Evolutionary conservation across 805 yeast genomes (phyloP).

Genomic region (Citeromyces matritensis): DNA sequence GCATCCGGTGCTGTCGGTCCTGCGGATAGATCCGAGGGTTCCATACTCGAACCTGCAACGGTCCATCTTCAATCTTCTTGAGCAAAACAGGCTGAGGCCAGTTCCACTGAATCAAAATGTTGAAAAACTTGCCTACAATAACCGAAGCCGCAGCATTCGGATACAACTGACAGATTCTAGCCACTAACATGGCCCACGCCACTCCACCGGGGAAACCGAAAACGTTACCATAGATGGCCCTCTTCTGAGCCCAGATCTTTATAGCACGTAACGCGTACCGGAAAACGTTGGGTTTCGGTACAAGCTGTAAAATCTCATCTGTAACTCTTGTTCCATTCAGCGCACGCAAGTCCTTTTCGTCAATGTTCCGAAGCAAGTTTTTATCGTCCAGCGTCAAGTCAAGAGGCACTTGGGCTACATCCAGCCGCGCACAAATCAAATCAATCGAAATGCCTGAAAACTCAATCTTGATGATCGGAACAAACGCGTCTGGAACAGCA

Average conservation of each 20-base stretch:
- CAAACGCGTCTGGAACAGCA: conserved; percentile 92
- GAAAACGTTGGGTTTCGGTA: conserved; percentile 87
- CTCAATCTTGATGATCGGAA: conserved; percentile 87
- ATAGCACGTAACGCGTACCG: conserved; percentile 86
- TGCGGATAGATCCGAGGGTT: conserved; percentile 83
- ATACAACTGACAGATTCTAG: conserved; percentile 89
- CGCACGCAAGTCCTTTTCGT: conserved; percentile 81
- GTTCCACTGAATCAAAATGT: conserved; percentile 76
- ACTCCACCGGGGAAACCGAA: conserved; percentile 99
- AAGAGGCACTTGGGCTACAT: conserved; percentile 70
- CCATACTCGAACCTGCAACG: conserved; percentile 93
- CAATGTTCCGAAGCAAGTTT: conserved; percentile 71
- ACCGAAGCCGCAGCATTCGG: conserved; percentile 94
- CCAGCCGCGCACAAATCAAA: conserved; percentile 71
- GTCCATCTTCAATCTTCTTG: conserved; percentile 93
- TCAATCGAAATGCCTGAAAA: conserved; percentile 90
- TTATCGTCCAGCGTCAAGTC: conserved; percentile 71
- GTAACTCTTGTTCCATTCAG: conserved; percentile 95
- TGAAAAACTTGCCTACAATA: conserved; percentile 79
- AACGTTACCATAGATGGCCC: conserved; percentile 89
- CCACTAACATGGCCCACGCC: conserved; percentile 99
- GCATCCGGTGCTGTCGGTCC: conserved; percentile 89
- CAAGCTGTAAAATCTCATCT: conserved; percentile 78
- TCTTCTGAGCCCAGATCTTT: conserved; percentile 91
- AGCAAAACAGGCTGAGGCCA: conserved; percentile 98